Base-by-base conservation (phyloP, 2,329 filamentous ascomycete genomes). In the Aureobasidium sp. region DNA sequence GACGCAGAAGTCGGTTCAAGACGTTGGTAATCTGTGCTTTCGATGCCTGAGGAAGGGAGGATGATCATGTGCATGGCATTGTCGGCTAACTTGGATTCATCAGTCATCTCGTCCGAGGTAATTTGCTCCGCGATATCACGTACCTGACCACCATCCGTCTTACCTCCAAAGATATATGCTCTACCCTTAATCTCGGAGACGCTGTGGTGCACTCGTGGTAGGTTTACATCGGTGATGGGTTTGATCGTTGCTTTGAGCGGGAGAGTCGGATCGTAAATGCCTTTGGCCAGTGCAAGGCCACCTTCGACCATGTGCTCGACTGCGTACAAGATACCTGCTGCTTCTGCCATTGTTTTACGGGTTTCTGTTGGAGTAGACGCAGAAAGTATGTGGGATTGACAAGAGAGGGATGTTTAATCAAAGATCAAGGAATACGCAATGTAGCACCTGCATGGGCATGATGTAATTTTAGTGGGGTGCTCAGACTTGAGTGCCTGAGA, bases 161-260 rank as follows among this genome's bases (percentile, higher is more conserved):
- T 62, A 58, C 82, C 82, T 7, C 82, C 81, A 64, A 83, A 83
- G 59, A 84, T 78, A 68, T 83, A 83, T 33, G 81, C 81, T 64
- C 79, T 78, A 58, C 79, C 76, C 63, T 78, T 78, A 64, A 85
- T 74, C 49, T 82, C 71, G 4, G 79, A 81, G 52, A 84, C 67
- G 2, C 79, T 80, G 69, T 85, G 82, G 48, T 78, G 70, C 9
- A 77, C 76, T 60, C 81, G 76, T 7, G 76, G 74, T 12, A 85
- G 74, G 62, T 72, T 63, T 63, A 76, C 66, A 65, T 75, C 68
- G 63, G 68, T 75, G 57, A 85, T 75, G 58, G 78, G 79, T 11
- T 73, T 75, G 48, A 83, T 76, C 1, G 76, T 77, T 8, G 79
- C 79, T 63, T 78, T 80, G 58, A 84, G 72, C 12, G 81, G 80